Percentiles rank a stretch among this genome's conserved stretches.
Evolutionary conservation across 1,139 yeast species (phyloP).

Genomic region (Yarrowia galli): DNA sequence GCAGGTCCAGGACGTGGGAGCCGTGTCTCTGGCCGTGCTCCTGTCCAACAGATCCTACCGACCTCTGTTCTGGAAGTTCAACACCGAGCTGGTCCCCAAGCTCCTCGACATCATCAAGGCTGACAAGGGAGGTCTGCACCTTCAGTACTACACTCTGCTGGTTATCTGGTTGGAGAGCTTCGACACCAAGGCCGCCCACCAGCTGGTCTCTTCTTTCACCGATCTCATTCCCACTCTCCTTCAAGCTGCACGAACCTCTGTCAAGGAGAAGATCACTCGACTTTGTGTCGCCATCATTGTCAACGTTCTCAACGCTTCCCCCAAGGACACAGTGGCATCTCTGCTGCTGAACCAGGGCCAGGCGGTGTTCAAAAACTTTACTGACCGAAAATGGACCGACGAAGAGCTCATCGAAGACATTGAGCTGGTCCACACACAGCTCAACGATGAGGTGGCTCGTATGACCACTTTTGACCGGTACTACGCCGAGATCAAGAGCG

Average conservation of each 20-base stretch:
- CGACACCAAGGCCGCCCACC: constrained; percentile 61
- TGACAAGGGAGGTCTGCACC: constrained; percentile 71
- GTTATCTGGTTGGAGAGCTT: constrained; percentile 87
- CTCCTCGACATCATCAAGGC: constrained; percentile 58
- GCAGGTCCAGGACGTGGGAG: constrained; percentile 67
- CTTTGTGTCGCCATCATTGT: constrained; percentile 76
- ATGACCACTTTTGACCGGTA: constrained; percentile 95
- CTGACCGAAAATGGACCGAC: constrained; percentile 92
- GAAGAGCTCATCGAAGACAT: constrained; percentile 86
- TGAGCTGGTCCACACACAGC: constrained; percentile 60
- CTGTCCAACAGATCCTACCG: constrained; percentile 68
- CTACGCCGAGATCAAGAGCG: constrained; percentile 79
- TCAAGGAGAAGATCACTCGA: constrained; percentile 90
- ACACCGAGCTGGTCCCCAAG: constrained; percentile 63
- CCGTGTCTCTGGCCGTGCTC: constrained; percentile 71
- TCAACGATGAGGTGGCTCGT: constrained; percentile 75
- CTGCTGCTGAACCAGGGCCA: constrained; percentile 80
- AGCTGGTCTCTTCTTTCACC: constrained; percentile 56
- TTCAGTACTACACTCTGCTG: constrained; percentile 80
- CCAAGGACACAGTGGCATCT: constrained; percentile 63
- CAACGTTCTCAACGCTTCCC: constrained; percentile 51
- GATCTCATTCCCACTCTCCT: constrained; percentile 62
- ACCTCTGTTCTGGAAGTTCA: constrained; percentile 60
- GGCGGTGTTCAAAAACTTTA: constrained; percentile 68
- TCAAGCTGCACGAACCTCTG: constrained; percentile 75